Conservation (phyloP, 495 filamentous ascomycete genomes). For the Bombardia bombarda region DNA sequence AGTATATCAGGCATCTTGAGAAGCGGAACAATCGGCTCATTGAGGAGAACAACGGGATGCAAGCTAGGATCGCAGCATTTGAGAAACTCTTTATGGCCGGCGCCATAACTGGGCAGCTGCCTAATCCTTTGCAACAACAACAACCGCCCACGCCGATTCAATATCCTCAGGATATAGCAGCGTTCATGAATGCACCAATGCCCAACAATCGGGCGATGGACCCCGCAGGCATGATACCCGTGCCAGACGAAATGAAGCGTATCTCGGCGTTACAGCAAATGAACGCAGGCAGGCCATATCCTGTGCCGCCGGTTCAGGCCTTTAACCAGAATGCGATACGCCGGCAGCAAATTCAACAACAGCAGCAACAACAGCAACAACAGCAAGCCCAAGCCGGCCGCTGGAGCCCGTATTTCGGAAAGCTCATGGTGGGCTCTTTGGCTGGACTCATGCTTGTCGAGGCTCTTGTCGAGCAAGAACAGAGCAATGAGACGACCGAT, state of each 20-base stretch:
- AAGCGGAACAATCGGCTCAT: conserved; percentile 74
- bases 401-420: conserved; percentile 49
- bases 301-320: conserved; percentile 28
- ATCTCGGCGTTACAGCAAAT: conserved; percentile 46
- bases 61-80: conserved; percentile 58
- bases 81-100: conserved; percentile 59
- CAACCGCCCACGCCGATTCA: conserved; percentile 40
- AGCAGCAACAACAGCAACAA: conserved; percentile 36
- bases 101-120: conserved; percentile 38
- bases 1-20: conserved; percentile 91
- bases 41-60: conserved; percentile 71
- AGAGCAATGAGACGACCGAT: conserved; percentile 49
- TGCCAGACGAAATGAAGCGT: conserved; percentile 70
- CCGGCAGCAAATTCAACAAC: conserved; percentile 39
- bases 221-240: conserved; percentile 63
- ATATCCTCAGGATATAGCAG: conserved; percentile 30
- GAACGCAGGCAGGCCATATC: conserved; percentile 35
- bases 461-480: conserved; percentile 53
- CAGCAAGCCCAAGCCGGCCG: conserved; percentile 27
- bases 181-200: conserved; percentile 27
- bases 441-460: conserved; percentile 89
- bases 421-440: conserved; percentile 84
- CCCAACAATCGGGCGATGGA: conserved; percentile 21
- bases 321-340: conserved; percentile 31
- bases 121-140: conserved; percentile 41